Percentiles rank a stretch among this genome's conserved stretches.
Evolutionary conservation across 1,284 basidiomycete species (phyloP).

Genomic region (Ganoderma boninense): DNA sequence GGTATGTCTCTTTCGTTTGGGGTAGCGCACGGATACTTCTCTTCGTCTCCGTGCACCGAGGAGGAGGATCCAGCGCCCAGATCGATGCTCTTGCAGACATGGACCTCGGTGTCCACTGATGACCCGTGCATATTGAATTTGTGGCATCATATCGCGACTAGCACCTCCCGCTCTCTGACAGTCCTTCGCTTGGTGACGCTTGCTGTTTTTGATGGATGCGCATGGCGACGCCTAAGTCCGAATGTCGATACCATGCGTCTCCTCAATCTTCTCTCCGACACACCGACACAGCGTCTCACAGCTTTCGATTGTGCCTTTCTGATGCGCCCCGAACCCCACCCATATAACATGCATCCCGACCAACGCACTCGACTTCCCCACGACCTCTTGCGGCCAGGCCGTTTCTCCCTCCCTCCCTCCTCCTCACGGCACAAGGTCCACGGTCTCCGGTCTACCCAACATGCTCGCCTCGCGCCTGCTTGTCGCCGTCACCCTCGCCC

Average conservation of each 20-base stretch:
- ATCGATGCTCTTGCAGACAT: background rate
- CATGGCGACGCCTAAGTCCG: conserved; percentile 1
- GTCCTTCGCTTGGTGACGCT: background rate
- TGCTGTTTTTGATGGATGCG: conserved; percentile 6
- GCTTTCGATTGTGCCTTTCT: conserved; percentile 8
- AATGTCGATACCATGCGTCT: background rate
- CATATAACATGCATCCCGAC: conserved; percentile 1
- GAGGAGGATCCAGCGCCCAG: background rate
- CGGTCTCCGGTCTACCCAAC: conserved; percentile 10
- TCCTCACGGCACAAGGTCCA: background rate
- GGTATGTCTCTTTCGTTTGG: background rate
- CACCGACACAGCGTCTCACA: background rate
- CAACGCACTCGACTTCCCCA: background rate
- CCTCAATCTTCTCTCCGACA: background rate
- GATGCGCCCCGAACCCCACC: background rate
- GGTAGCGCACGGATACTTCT: background rate
- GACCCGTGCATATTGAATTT: background rate
- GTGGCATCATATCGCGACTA: background rate
- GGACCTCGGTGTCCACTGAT: background rate
- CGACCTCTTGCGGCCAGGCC: conserved; percentile 5
- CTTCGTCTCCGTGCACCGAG: background rate
- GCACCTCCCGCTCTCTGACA: background rate
- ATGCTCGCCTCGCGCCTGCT: conserved; percentile 29
- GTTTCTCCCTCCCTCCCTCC: background rate
- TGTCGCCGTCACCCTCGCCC: conserved; percentile 23